Conservation (phyloP, 495 filamentous ascomycete genomes). For the Neurospora sp. region DNA sequence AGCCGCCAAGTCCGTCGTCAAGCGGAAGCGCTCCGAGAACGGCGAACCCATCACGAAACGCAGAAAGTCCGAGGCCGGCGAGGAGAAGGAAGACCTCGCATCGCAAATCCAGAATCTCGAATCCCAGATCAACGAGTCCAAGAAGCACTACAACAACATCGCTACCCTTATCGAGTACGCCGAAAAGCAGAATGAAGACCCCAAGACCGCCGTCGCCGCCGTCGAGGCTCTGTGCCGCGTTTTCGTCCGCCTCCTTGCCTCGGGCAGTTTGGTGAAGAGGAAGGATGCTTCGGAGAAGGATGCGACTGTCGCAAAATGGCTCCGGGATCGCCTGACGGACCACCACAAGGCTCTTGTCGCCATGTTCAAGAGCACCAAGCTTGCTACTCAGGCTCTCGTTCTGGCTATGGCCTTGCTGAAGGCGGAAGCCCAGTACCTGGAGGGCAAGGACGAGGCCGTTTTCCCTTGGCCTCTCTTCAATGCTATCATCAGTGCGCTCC, state of each 20-base stretch:
- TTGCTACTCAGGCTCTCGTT: constrained; percentile 52
- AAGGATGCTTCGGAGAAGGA: constrained; percentile 61
- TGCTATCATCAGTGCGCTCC: constrained; percentile 49
- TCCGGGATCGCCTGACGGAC: constrained; percentile 61
- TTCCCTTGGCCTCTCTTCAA: constrained; percentile 57
- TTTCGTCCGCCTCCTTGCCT: constrained; percentile 73
- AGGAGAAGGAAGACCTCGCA: constrained; percentile 30
- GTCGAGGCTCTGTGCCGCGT: constrained; percentile 77
- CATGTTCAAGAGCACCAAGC: constrained; percentile 44
- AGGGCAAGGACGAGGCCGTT: constrained; percentile 46
- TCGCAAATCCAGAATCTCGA: constrained; percentile 60
- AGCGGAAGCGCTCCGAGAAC: constrained; percentile 38
- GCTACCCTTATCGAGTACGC: constrained; percentile 56
- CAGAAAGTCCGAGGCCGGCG: constrained; percentile 31
- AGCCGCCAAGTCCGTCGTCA: constrained; percentile 19
- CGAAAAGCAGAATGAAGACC: constrained; percentile 29
- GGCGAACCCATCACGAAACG: constrained; percentile 39
- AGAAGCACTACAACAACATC: constrained; percentile 89
- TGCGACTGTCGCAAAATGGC: constrained; percentile 63
- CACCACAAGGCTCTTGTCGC: constrained; percentile 49
- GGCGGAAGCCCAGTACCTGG: constrained; percentile 55
- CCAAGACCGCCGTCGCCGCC: constrained; percentile 40
- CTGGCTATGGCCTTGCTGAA: constrained; percentile 77
- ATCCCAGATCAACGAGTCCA: constrained; percentile 68
- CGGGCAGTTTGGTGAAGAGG: constrained; percentile 57